Evolutionary conservation across 345 rosid species (phyloP), one percentile per base, ranked within the genome.

Genomic region (Eucalyptus shirleyi): DNA sequence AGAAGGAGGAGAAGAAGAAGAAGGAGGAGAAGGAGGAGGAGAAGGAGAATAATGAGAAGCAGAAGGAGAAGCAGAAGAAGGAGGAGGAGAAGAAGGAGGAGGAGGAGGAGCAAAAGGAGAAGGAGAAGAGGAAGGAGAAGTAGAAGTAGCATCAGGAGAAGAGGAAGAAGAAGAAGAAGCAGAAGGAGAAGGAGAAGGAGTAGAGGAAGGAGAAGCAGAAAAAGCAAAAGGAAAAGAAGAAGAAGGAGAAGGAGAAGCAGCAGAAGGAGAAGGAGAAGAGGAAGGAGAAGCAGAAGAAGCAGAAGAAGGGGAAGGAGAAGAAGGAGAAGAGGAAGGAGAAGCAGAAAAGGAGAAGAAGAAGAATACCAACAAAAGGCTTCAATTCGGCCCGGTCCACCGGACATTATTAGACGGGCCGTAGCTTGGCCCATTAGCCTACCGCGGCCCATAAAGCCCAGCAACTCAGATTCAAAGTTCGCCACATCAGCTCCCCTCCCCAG

Each of bases 221-320:
- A 1, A 12, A 47, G 12, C 0, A 49, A 4, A 12, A 49, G 50
- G 0, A 50, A 7, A 6, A 6, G 53, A 50, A 3, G 7, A 0
- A 17, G 21, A 17, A 13, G 51, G 5, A 3, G 37, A 37, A 37
- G 37, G 4, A 37, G 37, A 37, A 37, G 37, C 1, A 37, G 37
- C 3, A 37, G 37, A 1, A 37, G 37, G 1, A 37, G 37, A 3
- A 37, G 37, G 4, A 37, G 37, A 37, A 3, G 37, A 37, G 4
- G 40, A 5, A 40, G 40, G 5, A 40, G 42, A 1, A 40, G 42
- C 5, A 40, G 6, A 40, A 40, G 37, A 37, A 37, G 37, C 3
- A 40, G 5, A 40, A 40, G 8, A 42, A 42, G 44, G 1, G 7
- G 8, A 2, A 9, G 47, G 1, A 9, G 47, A 9, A 45, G 47